Percentiles rank a stretch among this genome's conserved stretches.
phyloP scores from a whole-genome alignment of 768 basidiomycete species.

The Naematelia aurantialba region DNA sequence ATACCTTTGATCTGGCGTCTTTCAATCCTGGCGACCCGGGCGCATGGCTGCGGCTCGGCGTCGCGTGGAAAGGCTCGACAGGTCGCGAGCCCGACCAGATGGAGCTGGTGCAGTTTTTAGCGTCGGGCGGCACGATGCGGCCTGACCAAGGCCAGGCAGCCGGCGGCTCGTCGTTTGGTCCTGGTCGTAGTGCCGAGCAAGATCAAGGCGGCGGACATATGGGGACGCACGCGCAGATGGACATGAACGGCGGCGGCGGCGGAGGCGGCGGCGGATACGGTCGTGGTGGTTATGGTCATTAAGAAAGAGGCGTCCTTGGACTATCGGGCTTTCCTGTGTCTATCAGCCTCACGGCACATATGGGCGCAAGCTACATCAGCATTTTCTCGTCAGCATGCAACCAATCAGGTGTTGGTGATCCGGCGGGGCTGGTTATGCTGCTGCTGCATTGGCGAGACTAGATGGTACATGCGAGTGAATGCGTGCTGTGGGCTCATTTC shows the following conservation, averaged over 20 bases:
- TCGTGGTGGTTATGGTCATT: not conserved
- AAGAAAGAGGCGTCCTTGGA: too few species aligned
- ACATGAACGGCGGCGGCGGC: not conserved
- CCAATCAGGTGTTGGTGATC: not conserved
- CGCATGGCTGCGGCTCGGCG: conserved; percentile 23
- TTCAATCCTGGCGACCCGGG: conserved; percentile 36
- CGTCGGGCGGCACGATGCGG: conserved; percentile 10
- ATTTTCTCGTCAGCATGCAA: not conserved
- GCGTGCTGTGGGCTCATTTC: conserved; percentile 29
- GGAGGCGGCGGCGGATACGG: conserved; percentile 4
- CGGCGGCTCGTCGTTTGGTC: too few species aligned
- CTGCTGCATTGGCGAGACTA: not conserved
- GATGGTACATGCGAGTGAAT: not conserved
- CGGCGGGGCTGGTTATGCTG: too few species aligned
- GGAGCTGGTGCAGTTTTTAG: conserved; percentile 37
- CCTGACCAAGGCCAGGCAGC: not conserved
- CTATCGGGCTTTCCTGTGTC: too few species aligned
- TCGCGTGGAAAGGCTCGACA: conserved; percentile 30
- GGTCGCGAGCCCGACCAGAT: conserved; percentile 39
- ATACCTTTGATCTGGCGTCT: conserved; percentile 25
- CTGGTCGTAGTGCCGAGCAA: too few species aligned
- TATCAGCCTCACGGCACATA: too few species aligned
- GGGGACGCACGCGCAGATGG: not conserved
- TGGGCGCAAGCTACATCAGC: not conserved
- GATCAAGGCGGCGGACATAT: not conserved